phyloP scores from a whole-genome alignment of 129 eudicot species.

The Pseudognaphalium luteoalbum region DNA sequence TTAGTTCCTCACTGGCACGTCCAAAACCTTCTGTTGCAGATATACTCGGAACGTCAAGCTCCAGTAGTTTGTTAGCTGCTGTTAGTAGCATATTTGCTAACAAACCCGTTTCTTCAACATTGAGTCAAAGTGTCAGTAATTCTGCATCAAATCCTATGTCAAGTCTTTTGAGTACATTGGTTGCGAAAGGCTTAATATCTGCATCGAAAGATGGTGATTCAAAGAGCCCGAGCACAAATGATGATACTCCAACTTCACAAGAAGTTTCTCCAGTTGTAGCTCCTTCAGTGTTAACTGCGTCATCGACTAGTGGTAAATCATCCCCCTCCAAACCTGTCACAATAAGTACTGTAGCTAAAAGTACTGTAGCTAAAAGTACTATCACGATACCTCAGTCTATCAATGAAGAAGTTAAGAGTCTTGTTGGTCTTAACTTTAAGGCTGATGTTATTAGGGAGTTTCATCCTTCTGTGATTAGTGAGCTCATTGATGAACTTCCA shows the following conservation, averaged over 20 bases:
- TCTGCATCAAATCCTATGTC: slow-evolving; percentile 51
- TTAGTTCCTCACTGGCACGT: slow-evolving; percentile 39
- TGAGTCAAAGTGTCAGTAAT: slow-evolving; percentile 25
- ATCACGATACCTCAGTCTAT: slow-evolving; percentile 29
- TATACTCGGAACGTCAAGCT: slow-evolving; percentile 43
- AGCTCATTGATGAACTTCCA: slow-evolving; percentile 66
- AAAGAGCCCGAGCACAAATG: slow-evolving; percentile 23
- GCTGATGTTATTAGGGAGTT: slow-evolving; percentile 65
- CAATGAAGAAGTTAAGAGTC: slow-evolving; percentile 43
- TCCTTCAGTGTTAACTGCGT: slow-evolving; percentile 19
- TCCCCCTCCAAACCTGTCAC: slow-evolving; percentile 26
- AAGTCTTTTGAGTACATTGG: slow-evolving; percentile 76
- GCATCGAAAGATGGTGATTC: slow-evolving; percentile 48
- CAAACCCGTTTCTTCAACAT: slow-evolving; percentile 38
- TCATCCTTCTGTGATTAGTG: slow-evolving; percentile 58
- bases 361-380: slow-evolving; percentile 22
- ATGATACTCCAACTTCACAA: slow-evolving; percentile 25
- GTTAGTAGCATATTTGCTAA: slow-evolving; percentile 54
- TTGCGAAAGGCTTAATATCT: slow-evolving; percentile 80
- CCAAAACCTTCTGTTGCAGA: slow-evolving; percentile 38
- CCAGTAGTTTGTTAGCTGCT: slow-evolving; percentile 65
- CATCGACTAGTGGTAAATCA: slow-evolving; percentile 33
- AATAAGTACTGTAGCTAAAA: background rate
- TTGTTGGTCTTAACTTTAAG: slow-evolving; percentile 67
- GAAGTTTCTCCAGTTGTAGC: slow-evolving; percentile 35